Percentiles rank a stretch among this genome's conserved stretches.
These are phyloP conservation scores for Graphium sp. DNA, from an alignment of 2,329 filamentous ascomycete species.

Conservation along the genomic window DNA sequence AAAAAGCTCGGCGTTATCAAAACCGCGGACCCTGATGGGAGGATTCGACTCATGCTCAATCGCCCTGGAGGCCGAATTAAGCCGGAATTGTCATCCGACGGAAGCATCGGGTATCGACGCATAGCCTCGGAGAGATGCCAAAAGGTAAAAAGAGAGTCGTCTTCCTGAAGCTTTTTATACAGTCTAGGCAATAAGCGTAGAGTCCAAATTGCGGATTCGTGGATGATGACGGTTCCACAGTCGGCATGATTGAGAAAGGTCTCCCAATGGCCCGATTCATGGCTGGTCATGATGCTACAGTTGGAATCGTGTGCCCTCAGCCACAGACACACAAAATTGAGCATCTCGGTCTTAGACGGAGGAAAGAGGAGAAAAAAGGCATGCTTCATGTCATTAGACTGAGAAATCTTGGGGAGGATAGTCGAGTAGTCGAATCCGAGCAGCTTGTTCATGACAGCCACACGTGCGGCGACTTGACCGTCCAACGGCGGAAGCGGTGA, in stretches of 20 bases:
- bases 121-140: slow-evolving; percentile 21
- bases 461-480: background rate
- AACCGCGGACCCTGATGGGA: slow-evolving; percentile 15
- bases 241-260: slow-evolving; percentile 17
- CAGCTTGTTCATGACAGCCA: slow-evolving; percentile 10
- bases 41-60: slow-evolving; percentile 12
- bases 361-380: slow-evolving; percentile 34
- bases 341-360: slow-evolving; percentile 13
- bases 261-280: slow-evolving; percentile 26
- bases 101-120: slow-evolving; percentile 7
- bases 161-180: slow-evolving; percentile 13
- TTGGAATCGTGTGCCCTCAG: slow-evolving; percentile 19
- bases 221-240: slow-evolving; percentile 21
- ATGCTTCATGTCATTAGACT: slow-evolving; percentile 8
- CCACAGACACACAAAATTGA: slow-evolving; percentile 24
- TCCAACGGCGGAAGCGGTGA: too few relatives aligned
- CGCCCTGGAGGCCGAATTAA: slow-evolving; percentile 4
- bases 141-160: slow-evolving; percentile 13
- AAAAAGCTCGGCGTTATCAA: slow-evolving; percentile 25
- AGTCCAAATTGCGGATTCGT: slow-evolving; percentile 21
- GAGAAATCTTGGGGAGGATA: slow-evolving; percentile 8
- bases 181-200: slow-evolving; percentile 22
- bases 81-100: slow-evolving; percentile 4
- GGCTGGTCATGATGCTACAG: slow-evolving; percentile 23
- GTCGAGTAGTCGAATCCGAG: slow-evolving; percentile 15